Base-by-base conservation (phyloP, 352 stramenopile genomes). In the Blastocystis hominis region DNA sequence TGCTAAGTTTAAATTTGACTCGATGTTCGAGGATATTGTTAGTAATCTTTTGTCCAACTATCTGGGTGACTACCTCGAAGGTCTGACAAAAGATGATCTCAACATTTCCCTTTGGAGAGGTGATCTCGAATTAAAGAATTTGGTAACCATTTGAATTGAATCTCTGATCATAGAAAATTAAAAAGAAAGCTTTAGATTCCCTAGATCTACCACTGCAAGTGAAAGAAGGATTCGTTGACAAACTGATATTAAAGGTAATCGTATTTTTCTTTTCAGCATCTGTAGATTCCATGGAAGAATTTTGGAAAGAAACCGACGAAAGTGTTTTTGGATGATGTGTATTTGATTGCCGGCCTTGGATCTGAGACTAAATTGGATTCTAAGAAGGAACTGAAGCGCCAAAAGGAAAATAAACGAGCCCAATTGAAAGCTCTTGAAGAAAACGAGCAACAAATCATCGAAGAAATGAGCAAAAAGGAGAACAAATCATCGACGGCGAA, bases 21-120 rank as follows among this genome's bases (percentile, higher is more conserved):
- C 24, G n/a, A 86, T 86, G 76, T 86, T 86, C 77, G 76, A 86
- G 76, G 76, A 86, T 34, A 20, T 86, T 36, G 50, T 86, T 15
- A 86, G 76, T 70, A 76, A 56, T 70, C 76, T 86, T 36, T 54
- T 86, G 34, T 76, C 59, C 15, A 44, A 36, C 44, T 86, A 76
- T 70, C 76, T 86, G 15, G 76, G 76, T 38, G 76, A 86, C 56
- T 86, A 86, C 20, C 38, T 86, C 3, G 76, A 86, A 24, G 63
- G 63, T 44, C 17, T 86, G 17, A 38, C 59, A 70, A 76, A 63
- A 6, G 68, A 68, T 40, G 76, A 86, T 86, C 47, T 86, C 34
- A 86, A 86, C 24, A 34, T 86, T 30, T 72, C 59, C 38, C 30
- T 86, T 17, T 86, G 59, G 63, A 76, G 61, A 15, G 76, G 76